Conservation (phyloP, 1,284 basidiomycete species). For the Chondrostereum purpureum region DNA sequence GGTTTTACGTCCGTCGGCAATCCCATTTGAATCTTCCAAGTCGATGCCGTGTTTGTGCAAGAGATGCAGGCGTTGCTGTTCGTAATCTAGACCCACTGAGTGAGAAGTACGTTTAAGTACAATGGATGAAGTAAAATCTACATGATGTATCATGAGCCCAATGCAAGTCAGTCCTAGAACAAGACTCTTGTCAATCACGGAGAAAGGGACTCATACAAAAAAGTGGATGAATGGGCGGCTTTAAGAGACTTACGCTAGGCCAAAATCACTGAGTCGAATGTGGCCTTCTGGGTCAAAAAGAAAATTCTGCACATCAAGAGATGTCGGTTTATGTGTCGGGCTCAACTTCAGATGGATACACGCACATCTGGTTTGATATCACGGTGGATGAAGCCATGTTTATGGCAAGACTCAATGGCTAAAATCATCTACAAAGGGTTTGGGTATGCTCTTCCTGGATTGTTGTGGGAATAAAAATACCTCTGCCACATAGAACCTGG, state of each 20-base stretch:
- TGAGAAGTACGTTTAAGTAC: conserved; percentile 3
- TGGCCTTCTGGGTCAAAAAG: conserved; percentile 90
- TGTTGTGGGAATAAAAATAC: conserved; percentile 28
- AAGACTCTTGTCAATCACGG: conserved; percentile 6
- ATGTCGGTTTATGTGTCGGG: conserved; percentile 17
- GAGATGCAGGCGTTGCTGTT: conserved; percentile 85
- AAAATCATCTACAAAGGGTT: conserved; percentile 74
- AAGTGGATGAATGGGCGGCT: conserved; percentile 22
- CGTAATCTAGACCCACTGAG: conserved; percentile 65
- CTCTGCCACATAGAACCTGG: conserved; percentile 93
- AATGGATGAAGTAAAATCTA: conserved; percentile 26
- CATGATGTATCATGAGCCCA: conserved; percentile 92
- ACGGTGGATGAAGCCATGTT: conserved; percentile 92
- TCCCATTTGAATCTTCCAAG: conserved; percentile 71
- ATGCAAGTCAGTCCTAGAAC: conserved; percentile 70
- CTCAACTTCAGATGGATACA: conserved; percentile 20
- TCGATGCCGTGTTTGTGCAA: conserved; percentile 93
- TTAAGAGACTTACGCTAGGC: conserved; percentile 69
- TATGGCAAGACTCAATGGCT: conserved; percentile 92
- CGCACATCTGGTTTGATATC: conserved; percentile 93
- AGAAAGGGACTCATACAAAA: too few relatives aligned
- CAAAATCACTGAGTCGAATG: conserved; percentile 93
- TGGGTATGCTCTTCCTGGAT: conserved; percentile 14
- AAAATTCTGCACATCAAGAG: conserved; percentile 68
- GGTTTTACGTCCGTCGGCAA: conserved; percentile 59